Evolutionary conservation across 192 early-diverging fungal species (phyloP), one percentile per base, ranked within the genome.

Genomic region (Linnemannia zychae): DNA sequence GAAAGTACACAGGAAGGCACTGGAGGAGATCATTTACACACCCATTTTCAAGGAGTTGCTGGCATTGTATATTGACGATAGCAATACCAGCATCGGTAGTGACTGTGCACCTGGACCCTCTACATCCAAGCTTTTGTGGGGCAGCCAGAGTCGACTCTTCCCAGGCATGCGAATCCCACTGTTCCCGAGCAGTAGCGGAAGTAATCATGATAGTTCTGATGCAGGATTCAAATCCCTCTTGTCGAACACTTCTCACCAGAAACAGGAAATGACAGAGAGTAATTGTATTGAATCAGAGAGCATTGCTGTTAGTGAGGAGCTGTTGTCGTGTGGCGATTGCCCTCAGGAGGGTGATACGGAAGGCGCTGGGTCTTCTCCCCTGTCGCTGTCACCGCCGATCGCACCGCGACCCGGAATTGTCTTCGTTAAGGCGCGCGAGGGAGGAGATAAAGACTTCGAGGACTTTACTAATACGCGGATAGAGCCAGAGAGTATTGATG

Each of bases 41-140:
- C 6, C 67, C 7, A 69, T 69, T 38, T 69, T 69, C 38, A 69
- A 69, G 7, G 9, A 40, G 7, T 40, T 69, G 20, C 34, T 40
- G 36, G 38, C 67, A 20, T 15, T 40, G 2, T 37, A 37, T 69
- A 20, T 38, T 49, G 81, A 37, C 67, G 76, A 52, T 88, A 94
- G 79, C 93, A 94, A 37, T 37, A 48, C 22, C 17, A 18, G 44
- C 15, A 16, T 24, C 38, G 17, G 47, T 34, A 66, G 33, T 28
- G 33, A 67, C 7, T 24, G 18, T 7, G 40, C n/a, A 9, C 24
- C 22, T 50, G 71, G 71, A 44, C 13, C 38, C 15, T 31, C 17
- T 34, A 17, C n/a, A n/a, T n/a, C 16, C 4, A 33, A 72, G 18
- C 13, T 16, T 20, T n/a, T 69, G 9, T 40, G 67, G 67, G 34